Percentiles rank a stretch among this genome's conserved stretches.
Evolutionary conservation across 306 rosid species (phyloP).

Genomic region (Corylus avellana): DNA sequence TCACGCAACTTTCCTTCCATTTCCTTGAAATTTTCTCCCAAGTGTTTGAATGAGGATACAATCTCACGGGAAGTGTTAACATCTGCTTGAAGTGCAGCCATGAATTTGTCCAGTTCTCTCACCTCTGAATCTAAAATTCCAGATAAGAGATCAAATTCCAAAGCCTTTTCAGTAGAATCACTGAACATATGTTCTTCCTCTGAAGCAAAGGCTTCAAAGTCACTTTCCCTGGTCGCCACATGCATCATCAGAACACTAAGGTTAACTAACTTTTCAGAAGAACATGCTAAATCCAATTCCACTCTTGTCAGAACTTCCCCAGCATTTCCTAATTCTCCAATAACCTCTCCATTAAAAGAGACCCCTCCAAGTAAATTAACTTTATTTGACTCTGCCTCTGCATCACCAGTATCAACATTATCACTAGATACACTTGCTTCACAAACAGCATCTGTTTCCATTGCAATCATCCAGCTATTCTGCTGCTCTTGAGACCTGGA

Average conservation of each 20-base stretch:
- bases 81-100: conserved; percentile 51
- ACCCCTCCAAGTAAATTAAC: conserved; percentile 26
- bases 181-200: conserved; percentile 37
- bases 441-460: conserved; percentile 47
- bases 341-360: conserved; percentile 34
- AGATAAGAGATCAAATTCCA: conserved; percentile 66
- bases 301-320: conserved; percentile 40
- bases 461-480: conserved; percentile 23
- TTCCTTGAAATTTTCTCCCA: conserved; percentile 40
- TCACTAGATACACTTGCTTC: conserved; percentile 34
- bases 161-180: conserved; percentile 48
- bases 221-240: conserved; percentile 63
- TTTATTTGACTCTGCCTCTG: conserved; percentile 24
- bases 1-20: conserved; percentile 54
- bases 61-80: conserved; percentile 41
- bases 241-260: conserved; percentile 67
- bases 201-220: conserved; percentile 53
- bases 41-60: conserved; percentile 36
- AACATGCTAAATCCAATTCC: conserved; percentile 57
- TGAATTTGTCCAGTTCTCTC: conserved; percentile 54
- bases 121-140: conserved; percentile 79
- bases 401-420: conserved; percentile 19
- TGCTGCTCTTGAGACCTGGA: conserved; percentile 26
- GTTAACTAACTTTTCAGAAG: conserved; percentile 75
- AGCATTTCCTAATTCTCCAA: conserved; percentile 37